Evolutionary conservation across 1,139 yeast genomes (phyloP).

Genomic region (Candida sojae): DNA sequence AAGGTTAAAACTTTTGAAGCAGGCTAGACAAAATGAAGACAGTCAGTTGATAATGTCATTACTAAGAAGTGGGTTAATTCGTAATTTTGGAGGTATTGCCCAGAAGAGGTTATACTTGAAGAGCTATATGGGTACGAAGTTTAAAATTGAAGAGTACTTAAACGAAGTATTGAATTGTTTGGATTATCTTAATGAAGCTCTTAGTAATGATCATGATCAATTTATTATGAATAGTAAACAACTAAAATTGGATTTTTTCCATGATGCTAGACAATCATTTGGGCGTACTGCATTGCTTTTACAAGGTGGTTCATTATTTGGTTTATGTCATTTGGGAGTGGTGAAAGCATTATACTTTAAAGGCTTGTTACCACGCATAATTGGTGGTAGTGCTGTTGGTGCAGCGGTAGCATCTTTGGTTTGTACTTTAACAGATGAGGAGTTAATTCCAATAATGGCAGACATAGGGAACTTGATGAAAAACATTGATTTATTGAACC

Average conservation of each 20-base stretch:
- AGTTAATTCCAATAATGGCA: constrained; percentile 50
- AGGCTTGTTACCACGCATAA: constrained; percentile 76
- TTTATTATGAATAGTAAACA: constrained; percentile 54
- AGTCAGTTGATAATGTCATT: constrained; percentile 62
- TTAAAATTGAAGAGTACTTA: constrained; percentile 83
- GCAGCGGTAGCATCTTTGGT: constrained; percentile 88
- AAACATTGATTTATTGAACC: constrained; percentile 45
- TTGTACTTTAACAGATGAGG: constrained; percentile 64
- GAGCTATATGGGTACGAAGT: constrained; percentile 85
- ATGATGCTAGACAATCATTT: constrained; percentile 84
- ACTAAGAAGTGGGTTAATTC: constrained; percentile 76
- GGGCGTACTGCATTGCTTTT: constrained; percentile 88
- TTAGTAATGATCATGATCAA: constrained; percentile 31
- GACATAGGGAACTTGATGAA: constrained; percentile 54
- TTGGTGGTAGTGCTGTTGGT: constrained; percentile 94
- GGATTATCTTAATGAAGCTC: constrained; percentile 49
- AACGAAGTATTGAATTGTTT: constrained; percentile 74
- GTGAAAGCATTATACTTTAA: constrained; percentile 76
- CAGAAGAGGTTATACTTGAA: constrained; percentile 77
- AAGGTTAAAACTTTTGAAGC: constrained; percentile 60
- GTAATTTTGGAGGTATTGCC: constrained; percentile 92
- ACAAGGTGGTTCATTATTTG: constrained; percentile 94
- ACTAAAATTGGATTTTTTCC: constrained; percentile 79
- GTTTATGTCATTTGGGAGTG: constrained; percentile 91
- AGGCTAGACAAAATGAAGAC: constrained; percentile 65